phyloP scores from a whole-genome alignment of 208 protist genomes.

The Crithidia brevicula region DNA sequence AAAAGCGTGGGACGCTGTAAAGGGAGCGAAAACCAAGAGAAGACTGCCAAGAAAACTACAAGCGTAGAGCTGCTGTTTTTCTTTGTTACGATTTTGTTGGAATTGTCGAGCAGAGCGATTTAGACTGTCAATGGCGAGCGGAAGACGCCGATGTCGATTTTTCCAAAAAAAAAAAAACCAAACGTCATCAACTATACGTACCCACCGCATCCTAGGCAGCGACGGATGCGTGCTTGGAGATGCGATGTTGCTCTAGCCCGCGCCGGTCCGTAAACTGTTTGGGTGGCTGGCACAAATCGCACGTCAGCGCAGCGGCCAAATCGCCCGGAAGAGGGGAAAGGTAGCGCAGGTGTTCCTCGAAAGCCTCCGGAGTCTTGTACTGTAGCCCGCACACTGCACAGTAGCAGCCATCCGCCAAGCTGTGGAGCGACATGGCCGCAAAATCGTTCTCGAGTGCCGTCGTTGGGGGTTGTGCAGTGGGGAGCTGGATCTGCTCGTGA shows the following conservation, averaged over 20 bases:
- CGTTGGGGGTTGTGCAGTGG: neutral
- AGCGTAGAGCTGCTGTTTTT: too few species aligned
- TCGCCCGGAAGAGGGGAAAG: slow-evolving; percentile 33
- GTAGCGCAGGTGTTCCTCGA: slow-evolving; percentile 48
- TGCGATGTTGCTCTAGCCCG: slow-evolving; percentile 40
- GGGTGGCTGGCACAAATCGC: slow-evolving; percentile 21
- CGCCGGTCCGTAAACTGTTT: slow-evolving; percentile 37
- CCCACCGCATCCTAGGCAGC: too few species aligned
- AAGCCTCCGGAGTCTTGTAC: slow-evolving; percentile 31
- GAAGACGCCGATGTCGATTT: too few species aligned
- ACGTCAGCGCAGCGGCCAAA: slow-evolving; percentile 14
- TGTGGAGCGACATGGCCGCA: neutral
- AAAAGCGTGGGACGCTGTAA: too few species aligned
- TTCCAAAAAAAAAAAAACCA: too few species aligned
- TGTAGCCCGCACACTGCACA: slow-evolving; percentile 41
- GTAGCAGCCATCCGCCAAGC: neutral
- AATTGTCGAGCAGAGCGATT: too few species aligned
- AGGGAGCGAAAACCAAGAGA: too few species aligned
- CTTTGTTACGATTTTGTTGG: too few species aligned
- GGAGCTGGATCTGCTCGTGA: slow-evolving; percentile 28
- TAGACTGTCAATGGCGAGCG: too few species aligned
- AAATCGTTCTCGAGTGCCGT: slow-evolving; percentile 3
- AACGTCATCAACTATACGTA: too few species aligned
- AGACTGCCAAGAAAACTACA: too few species aligned
- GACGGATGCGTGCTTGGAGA: slow-evolving; percentile 38